phyloP scores from a whole-genome alignment of 768 basidiomycete species.

The Piloderma croceum region DNA sequence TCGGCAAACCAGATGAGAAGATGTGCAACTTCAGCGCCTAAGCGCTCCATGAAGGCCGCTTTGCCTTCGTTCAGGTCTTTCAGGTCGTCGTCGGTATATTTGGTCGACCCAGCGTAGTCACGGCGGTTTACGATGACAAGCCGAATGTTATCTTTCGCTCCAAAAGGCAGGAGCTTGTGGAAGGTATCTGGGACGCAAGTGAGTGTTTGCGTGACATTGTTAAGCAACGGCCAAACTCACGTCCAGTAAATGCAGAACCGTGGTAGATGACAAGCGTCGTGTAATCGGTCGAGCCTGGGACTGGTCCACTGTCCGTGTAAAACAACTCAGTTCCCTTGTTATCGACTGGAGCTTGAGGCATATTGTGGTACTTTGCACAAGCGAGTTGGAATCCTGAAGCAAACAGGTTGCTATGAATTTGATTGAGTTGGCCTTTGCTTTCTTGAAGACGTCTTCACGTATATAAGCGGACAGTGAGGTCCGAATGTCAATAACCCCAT shows the following conservation, averaged over 20 bases:
- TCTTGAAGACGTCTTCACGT: no score
- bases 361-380: no score
- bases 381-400: no score
- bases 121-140: slow-evolving; percentile 26
- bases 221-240: slow-evolving; percentile 17
- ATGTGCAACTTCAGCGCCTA: slow-evolving; percentile 20
- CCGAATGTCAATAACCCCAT: no score
- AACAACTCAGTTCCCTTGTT: slow-evolving; percentile 22
- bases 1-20: slow-evolving; percentile 27
- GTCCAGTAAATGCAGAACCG: slow-evolving; percentile 29
- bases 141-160: slow-evolving; percentile 20
- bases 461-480: no score
- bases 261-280: slow-evolving; percentile 32
- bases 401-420: no score
- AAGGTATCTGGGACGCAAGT: slow-evolving; percentile 12
- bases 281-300: slow-evolving; percentile 24
- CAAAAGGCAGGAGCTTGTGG: slow-evolving; percentile 7
- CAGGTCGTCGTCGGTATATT: slow-evolving; percentile 29
- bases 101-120: slow-evolving; percentile 31
- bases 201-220: background rate
- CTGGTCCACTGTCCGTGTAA: slow-evolving; percentile 32
- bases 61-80: slow-evolving; percentile 23
- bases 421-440: no score
- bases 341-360: background rate
- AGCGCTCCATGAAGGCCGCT: slow-evolving; percentile 22